Conservation (phyloP, 768 basidiomycete genomes). For the Naganishia randhawae region DNA sequence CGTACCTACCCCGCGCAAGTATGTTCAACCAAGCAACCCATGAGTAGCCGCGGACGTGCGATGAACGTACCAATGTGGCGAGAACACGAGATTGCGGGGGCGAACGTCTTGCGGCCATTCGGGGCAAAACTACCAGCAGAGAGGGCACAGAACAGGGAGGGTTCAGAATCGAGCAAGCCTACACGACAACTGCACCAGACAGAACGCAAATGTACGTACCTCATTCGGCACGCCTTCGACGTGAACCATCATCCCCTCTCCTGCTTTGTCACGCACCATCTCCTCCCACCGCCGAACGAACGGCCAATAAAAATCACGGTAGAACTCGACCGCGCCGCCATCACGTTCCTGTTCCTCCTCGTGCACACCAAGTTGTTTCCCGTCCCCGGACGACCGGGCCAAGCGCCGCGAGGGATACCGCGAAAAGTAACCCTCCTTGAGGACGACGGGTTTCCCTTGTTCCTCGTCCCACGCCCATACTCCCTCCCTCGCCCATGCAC, state of each 20-base stretch:
- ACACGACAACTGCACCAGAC: background rate
- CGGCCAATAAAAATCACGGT: conserved; percentile 49
- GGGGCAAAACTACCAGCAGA: conserved; percentile 70
- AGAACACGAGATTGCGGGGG: conserved; percentile 63
- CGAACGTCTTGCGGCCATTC: conserved; percentile 68
- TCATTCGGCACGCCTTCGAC: conserved; percentile 91
- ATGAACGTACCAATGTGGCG: conserved; percentile 65
- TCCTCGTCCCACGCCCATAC: conserved; percentile 83
- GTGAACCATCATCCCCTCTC: conserved; percentile 50
- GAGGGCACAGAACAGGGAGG: no score
- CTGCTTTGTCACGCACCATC: conserved; percentile 28
- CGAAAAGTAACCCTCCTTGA: conserved; percentile 80
- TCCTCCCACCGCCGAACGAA: conserved; percentile 46
- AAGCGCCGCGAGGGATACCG: conserved; percentile 58
- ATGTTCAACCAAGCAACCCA: background rate
- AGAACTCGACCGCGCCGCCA: conserved; percentile 54
- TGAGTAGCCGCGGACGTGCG: background rate
- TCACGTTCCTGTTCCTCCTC: conserved; percentile 61
- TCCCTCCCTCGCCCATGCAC: conserved; percentile 85
- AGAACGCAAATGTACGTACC: conserved; percentile 52
- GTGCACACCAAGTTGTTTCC: background rate
- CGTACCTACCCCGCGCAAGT: conserved; percentile 63
- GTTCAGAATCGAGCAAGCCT: background rate
- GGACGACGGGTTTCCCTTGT: conserved; percentile 65
- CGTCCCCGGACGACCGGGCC: background rate